Percentiles rank a stretch among this genome's conserved stretches.
phyloP scores from a whole-genome alignment of 345 rosid genomes.

The Dovyalis caffra region DNA sequence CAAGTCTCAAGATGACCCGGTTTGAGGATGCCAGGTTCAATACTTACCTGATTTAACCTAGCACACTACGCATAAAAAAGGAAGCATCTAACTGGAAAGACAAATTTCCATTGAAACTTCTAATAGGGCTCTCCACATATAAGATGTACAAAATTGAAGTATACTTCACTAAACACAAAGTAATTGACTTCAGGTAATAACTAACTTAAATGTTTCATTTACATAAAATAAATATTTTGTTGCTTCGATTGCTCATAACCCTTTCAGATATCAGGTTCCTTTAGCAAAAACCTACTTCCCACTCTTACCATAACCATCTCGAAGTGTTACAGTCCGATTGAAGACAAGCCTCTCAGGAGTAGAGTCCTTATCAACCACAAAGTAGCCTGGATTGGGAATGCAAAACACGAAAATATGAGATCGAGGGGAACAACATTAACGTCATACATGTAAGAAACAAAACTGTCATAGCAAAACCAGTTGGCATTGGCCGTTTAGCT shows the following conservation, averaged over 20 bases:
- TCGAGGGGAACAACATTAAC: not conserved
- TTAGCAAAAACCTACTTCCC: constrained; percentile 19
- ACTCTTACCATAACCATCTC: constrained; percentile 32
- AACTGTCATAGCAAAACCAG: constrained; percentile 9
- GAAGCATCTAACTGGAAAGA: not conserved
- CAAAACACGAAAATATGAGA: not conserved
- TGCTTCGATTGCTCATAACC: not conserved
- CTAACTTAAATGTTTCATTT: not conserved
- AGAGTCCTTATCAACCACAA: constrained; percentile 71
- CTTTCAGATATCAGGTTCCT: not conserved
- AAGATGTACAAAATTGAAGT: not conserved
- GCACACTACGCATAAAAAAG: not conserved
- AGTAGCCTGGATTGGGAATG: constrained; percentile 61
- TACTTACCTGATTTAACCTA: not conserved
- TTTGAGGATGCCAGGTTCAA: not conserved
- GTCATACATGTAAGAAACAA: not conserved
- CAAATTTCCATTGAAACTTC: not conserved
- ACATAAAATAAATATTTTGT: not conserved
- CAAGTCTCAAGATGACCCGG: too few relatives aligned
- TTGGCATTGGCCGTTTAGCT: not conserved
- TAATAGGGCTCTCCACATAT: not conserved
- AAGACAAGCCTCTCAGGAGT: constrained; percentile 70
- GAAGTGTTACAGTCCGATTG: constrained; percentile 74
- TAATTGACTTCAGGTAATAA: not conserved
- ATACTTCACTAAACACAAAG: not conserved